Base-by-base conservation (phyloP, 371 early-diverging fungal species). In the Chytridiales sp. region DNA sequence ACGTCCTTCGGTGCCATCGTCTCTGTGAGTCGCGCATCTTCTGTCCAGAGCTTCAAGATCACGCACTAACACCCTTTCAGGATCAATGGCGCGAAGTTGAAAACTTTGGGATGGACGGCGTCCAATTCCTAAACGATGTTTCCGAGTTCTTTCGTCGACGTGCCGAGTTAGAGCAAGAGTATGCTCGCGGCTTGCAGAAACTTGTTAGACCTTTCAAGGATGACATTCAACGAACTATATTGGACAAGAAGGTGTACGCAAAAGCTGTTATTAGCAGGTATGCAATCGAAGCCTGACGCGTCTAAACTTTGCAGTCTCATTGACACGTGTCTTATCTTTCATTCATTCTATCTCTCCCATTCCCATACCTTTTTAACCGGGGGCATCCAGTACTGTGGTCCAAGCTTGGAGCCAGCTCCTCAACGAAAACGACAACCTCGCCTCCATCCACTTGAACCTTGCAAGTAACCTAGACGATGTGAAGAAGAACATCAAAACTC, bases 81-180 rank as follows among this genome's bases (percentile, higher is more conserved):
- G 74, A 73, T 39, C 74, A 73, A 62, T 60, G 56, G 63, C 49
- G 53, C 17, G 27, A 46, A 26, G 59, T 73, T 22, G 73, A 73
- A 47, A 19, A 35, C 9, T 64, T 61, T 22, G 43, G 54, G n/a
- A 24, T 41, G 21, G 21, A 54, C 13, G 55, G 59, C 22, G 55
- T 47, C 21, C 52, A 67, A 21, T 50, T 49, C 19, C 47, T 70
- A 30, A 61, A 70, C n/a, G 48, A 39, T n/a, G 21, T 70, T n/a
- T 53, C 49, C 54, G 68, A 70, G 5, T 74, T 71, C 44, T 53
- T 70, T 34, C 61, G 66, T 40, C 40, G 57, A 27, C 56, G 68
- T 4, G 49, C 60, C 41, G 62, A 56, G 31, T 65, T 74, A 40
- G 71, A 74, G 47, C 21, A 32, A 9, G 67, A 73, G 30, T 70